These are phyloP conservation scores for Agrocybe praecox DNA, from an alignment of 768 basidiomycete genomes.

Conservation along the genomic window DNA sequence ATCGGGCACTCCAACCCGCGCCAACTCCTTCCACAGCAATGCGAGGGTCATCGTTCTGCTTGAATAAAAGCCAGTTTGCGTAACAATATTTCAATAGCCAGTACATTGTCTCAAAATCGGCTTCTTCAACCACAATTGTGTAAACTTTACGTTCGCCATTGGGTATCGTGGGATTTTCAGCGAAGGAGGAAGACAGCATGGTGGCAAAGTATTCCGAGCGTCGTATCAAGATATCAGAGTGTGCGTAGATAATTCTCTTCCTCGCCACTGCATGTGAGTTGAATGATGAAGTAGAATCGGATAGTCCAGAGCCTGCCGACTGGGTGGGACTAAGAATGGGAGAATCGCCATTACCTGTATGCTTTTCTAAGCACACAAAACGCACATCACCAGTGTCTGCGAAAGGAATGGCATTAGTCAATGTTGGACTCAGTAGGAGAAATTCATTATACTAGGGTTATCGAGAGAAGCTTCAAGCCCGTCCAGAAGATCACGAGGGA, in stretches of 20 bases:
- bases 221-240: conserved; percentile 72
- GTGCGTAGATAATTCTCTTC: conserved; percentile 77
- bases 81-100: conserved; percentile 82
- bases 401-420: not conserved
- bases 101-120: conserved; percentile 76
- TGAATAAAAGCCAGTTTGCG: conserved; percentile 74
- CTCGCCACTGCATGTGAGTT: conserved; percentile 54
- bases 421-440: not conserved
- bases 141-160: conserved; percentile 58
- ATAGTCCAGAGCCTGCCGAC: conserved; percentile 38
- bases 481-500: conserved; percentile 67
- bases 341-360: conserved; percentile 18
- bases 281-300: conserved; percentile 45
- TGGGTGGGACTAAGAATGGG: conserved; percentile 10
- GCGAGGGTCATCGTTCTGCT: conserved; percentile 68
- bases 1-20: conserved; percentile 66
- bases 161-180: conserved; percentile 48
- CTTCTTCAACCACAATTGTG: conserved; percentile 75
- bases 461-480: conserved; percentile 74
- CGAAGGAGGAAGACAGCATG: conserved; percentile 71
- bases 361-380: conserved; percentile 70
- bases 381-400: conserved; percentile 76
- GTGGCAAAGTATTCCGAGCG: conserved; percentile 82
- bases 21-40: conserved; percentile 68
- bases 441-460: conserved; percentile 53